A percentile compares a stretch with the other conserved stretches of the same genome.
These are phyloP conservation scores for Psilocybe azurescens DNA, from an alignment of 768 basidiomycete genomes.

Conservation along the genomic window DNA sequence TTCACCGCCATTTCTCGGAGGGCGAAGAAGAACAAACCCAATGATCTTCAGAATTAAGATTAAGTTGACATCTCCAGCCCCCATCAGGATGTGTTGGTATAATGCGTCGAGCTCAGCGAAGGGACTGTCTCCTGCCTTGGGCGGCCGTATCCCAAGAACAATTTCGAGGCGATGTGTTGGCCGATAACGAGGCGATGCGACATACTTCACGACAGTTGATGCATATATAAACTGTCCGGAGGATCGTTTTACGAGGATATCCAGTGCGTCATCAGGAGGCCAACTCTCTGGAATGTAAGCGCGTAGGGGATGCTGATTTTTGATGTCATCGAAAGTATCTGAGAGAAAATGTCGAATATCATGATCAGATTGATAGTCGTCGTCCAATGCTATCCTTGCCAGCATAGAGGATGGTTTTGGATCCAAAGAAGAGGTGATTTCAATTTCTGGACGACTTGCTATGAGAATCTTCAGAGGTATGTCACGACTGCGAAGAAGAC, in stretches of 20 bases:
- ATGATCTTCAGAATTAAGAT: background rate
- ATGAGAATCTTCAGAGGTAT: too few species aligned
- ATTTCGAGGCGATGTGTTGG: too few species aligned
- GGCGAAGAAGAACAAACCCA: background rate
- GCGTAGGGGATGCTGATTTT: background rate
- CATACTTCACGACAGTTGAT: slow-evolving; percentile 14
- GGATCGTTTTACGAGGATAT: slow-evolving; percentile 12
- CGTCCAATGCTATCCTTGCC: too few species aligned
- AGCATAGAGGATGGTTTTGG: too few species aligned
- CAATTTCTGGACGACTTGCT: too few species aligned
- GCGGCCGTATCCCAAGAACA: too few species aligned
- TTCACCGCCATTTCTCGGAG: background rate
- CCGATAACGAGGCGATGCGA: slow-evolving; percentile 3
- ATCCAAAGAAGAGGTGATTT: too few species aligned
- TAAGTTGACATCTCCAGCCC: background rate
- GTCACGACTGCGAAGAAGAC: too few species aligned
- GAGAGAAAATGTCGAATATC: background rate
- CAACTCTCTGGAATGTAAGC: slow-evolving; percentile 8
- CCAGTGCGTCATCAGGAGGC: background rate
- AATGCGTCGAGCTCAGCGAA: too few species aligned
- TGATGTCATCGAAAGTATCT: slow-evolving; percentile 3
- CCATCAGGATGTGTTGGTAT: too few species aligned
- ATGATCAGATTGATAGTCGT: too few species aligned
- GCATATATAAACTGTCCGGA: background rate
- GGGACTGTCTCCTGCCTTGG: too few species aligned